Evolutionary conservation across 2,329 filamentous ascomycete species (phyloP), one percentile per base, ranked within the genome.

Genomic region (Cytospora schulzeri): DNA sequence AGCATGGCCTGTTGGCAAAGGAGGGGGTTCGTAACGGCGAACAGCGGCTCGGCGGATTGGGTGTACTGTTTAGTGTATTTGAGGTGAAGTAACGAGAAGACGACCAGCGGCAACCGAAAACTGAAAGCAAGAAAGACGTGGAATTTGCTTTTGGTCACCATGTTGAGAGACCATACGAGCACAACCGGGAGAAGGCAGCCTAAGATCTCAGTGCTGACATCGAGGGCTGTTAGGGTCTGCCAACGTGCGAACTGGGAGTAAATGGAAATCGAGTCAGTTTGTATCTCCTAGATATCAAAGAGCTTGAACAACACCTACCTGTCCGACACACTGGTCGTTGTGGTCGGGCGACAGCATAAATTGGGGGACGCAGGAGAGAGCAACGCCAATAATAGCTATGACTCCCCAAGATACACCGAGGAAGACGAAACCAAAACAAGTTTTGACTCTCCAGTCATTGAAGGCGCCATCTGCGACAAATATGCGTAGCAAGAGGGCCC

Each of bases 101-200:
- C 50, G n/a, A 70, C 53, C 6, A 70, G 62, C 8, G 64, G 61
- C 33, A 70, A 31, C 4, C 69, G 69, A 26, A 69, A 69, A 29
- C 67, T 59, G 52, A 70, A 70, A 35, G 64, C 69, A 19, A 68
- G 55, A 17, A 65, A 52, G 38, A 70, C 68, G 48, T 69, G 57
- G 19, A 60, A 51, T n/a, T 69, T 69, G 28, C 66, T 62, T 8
- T 55, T 17, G 2, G 35, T 22, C 3, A 59, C 59, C 67, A 70
- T 70, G 62, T 67, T 66, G 53, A 70, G 66, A 4, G 58, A 41
- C 62, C 57, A 66, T 1, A 63, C 63, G 15, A 69, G 60, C n/a
- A 51, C 48, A 17, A 68, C 35, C 6, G 69, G 63, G 26, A 70
- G 58, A 2, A 65, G 14, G 60, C 67, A 68, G 26, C 63, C 56